Evolutionary conservation across 2,329 filamentous ascomycete species (phyloP).

Genomic region (Hypoxylon sp.): DNA sequence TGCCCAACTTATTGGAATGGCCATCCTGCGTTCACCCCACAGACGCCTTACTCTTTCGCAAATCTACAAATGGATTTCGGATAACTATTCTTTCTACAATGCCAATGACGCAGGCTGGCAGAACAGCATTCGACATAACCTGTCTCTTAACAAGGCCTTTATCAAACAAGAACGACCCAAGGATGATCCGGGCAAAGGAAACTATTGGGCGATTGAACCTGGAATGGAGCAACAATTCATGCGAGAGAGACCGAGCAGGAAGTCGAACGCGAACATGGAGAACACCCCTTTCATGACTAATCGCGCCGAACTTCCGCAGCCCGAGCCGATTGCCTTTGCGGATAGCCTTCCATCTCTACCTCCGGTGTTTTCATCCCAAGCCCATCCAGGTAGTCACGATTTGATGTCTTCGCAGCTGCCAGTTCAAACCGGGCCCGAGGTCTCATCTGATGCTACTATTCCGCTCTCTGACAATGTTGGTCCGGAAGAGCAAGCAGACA

Average conservation of each 20-base stretch:
- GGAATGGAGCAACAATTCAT: conserved; percentile 91
- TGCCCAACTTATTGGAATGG: conserved; percentile 95
- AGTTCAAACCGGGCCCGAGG: conserved; percentile 60
- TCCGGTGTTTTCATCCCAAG: conserved; percentile 50
- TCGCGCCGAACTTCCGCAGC: conserved; percentile 64
- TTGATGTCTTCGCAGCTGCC: conserved; percentile 56
- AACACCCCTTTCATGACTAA: conserved; percentile 70
- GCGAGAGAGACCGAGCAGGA: conserved; percentile 82
- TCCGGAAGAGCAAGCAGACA: conserved; percentile 64
- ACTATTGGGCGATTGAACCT: conserved; percentile 95
- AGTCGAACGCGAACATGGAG: conserved; percentile 66
- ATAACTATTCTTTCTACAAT: conserved; percentile 89
- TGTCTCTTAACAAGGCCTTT: conserved; percentile 96
- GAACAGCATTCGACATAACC: conserved; percentile 98
- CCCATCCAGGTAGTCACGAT: conserved; percentile 50
- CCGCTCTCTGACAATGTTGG: conserved; percentile 74
- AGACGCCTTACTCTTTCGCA: conserved; percentile 89
- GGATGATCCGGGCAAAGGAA: conserved; percentile 96
- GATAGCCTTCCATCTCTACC: conserved; percentile 63
- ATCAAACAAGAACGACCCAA: conserved; percentile 96
- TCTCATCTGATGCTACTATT: conserved; percentile 83
- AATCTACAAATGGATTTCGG: conserved; percentile 99
- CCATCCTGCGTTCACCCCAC: conserved; percentile 86
- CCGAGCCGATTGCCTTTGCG: conserved; percentile 51
- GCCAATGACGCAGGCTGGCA: conserved; percentile 92